phyloP scores from a whole-genome alignment of 352 stramenopile species.

The Phytopythium kandeliae region DNA sequence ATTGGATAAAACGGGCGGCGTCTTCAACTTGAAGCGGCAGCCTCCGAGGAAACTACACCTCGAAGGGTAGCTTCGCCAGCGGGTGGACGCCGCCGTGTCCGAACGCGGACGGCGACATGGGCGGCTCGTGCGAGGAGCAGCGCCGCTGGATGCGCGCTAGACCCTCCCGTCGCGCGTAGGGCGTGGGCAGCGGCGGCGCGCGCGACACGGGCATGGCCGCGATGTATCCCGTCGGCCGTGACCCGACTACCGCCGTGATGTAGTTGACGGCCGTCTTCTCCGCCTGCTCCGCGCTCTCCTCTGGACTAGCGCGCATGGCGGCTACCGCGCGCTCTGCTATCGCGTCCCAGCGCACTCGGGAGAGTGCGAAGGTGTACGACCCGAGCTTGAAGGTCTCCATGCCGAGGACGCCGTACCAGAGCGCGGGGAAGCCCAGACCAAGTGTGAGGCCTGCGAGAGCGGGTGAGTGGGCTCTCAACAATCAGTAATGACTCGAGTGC shows the following conservation, averaged over 20 bases:
- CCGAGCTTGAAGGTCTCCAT: constrained; percentile 67
- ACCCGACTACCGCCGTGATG: constrained; percentile 51
- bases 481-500: too few species aligned
- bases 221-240: constrained; percentile 46
- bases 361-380: constrained; percentile 37
- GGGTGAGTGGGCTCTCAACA: too few species aligned
- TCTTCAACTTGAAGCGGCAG: constrained; percentile 11
- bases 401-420: constrained; percentile 54
- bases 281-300: constrained; percentile 25
- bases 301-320: constrained; percentile 35
- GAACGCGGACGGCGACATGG: background rate
- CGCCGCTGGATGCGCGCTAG: constrained; percentile 17
- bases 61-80: background rate
- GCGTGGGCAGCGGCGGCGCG: constrained; percentile 36
- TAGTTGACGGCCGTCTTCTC: constrained; percentile 56
- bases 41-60: background rate
- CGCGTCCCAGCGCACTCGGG: constrained; percentile 37
- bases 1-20: constrained; percentile 3
- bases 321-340: constrained; percentile 38
- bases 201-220: constrained; percentile 30
- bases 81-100: constrained; percentile 2
- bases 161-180: constrained; percentile 26
- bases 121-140: constrained; percentile 15
- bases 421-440: constrained; percentile 48
- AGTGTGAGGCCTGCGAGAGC: constrained; percentile 26